Evolutionary conservation across 192 early-diverging fungal species (phyloP), one percentile per base, ranked within the genome.

Genomic region (Coemansia sp.): DNA sequence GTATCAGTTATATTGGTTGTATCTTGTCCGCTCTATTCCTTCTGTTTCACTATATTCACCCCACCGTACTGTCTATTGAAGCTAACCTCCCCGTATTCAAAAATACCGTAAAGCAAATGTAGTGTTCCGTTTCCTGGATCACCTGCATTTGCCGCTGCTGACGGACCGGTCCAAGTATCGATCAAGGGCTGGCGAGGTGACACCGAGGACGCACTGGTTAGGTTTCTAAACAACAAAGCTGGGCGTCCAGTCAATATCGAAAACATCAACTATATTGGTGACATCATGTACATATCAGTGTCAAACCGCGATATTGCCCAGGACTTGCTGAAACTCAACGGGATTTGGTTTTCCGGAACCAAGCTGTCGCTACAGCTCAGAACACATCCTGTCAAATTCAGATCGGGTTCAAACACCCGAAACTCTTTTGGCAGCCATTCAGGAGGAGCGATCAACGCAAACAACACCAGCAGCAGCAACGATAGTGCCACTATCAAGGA

Each of bases 101-200:
- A 2, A 23, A 25, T 48, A 48, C 15, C 25, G 9, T 36, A 23
- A 48, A 11, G 20, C 0, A 25, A 48, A 48, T 25, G 41, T 44
- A 54, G 52, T 31, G 15, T 30, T 2, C 17, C 52, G 17, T 54
- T 31, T 29, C 33, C 52, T 54, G 52, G 30, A 54, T 29, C 52
- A 54, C n/a, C 52, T 54, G 28, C 70, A n/a, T 78, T 78, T 65
- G 62, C 54, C 6, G 66, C 59, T 23, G 54, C 75, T 17, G 68
- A 53, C 2, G 72, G 72, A 10, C 57, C 67, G 13, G 67, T 67
- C 29, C 72, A 71, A 48, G 62, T 80, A 9, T 71, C 77, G 28
- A 61, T 80, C 6, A 74, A 71, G 55, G 77, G 77, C 23, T 74
- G 77, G 68, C 57, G 63, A 17, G 77, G 77, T n/a, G 72, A 64